Conservation (phyloP, 176 grass and related monocot species). For the Themeda triandra region DNA sequence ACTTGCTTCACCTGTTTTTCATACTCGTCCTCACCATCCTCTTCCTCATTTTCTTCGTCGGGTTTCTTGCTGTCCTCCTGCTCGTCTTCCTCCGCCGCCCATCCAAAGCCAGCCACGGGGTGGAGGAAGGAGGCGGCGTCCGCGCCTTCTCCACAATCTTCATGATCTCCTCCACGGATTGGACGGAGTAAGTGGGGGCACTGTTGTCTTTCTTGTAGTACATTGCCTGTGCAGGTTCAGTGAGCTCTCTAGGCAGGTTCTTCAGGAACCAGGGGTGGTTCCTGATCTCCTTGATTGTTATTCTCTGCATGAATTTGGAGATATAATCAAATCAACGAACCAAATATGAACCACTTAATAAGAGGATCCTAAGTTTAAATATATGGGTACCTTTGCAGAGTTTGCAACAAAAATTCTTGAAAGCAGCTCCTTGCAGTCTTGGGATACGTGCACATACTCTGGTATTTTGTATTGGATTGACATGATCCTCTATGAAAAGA, state of each 20-base stretch:
- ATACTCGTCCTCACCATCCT: slow-evolving; percentile 69
- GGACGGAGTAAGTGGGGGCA: slow-evolving; percentile 60
- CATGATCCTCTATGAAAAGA: slow-evolving; percentile 70
- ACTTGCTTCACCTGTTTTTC: slow-evolving; percentile 73
- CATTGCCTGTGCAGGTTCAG: slow-evolving; percentile 62
- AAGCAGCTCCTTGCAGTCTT: slow-evolving; percentile 72
- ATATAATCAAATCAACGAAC: not conserved
- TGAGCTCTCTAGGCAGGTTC: slow-evolving; percentile 82
- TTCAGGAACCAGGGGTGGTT: slow-evolving; percentile 94
- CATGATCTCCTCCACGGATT: slow-evolving; percentile 79
- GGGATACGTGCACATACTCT: slow-evolving; percentile 79
- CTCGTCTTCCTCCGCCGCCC: slow-evolving; percentile 60
- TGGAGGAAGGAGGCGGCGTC: slow-evolving; percentile 43
- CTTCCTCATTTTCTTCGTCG: slow-evolving; percentile 43
- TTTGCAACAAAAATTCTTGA: slow-evolving; percentile 73
- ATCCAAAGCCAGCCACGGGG: slow-evolving; percentile 55
- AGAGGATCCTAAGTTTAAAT: not conserved
- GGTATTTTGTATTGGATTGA: slow-evolving; percentile 86
- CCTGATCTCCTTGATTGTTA: slow-evolving; percentile 86
- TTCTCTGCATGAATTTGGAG: slow-evolving; percentile 51
- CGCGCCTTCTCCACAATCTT: slow-evolving; percentile 72
- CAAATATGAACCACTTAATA: not conserved
- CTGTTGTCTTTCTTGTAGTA: slow-evolving; percentile 73
- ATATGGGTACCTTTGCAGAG: slow-evolving; percentile 50
- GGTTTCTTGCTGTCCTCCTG: slow-evolving; percentile 54